Conservation (phyloP, 768 basidiomycete species). For the Heimioporus sp. region DNA sequence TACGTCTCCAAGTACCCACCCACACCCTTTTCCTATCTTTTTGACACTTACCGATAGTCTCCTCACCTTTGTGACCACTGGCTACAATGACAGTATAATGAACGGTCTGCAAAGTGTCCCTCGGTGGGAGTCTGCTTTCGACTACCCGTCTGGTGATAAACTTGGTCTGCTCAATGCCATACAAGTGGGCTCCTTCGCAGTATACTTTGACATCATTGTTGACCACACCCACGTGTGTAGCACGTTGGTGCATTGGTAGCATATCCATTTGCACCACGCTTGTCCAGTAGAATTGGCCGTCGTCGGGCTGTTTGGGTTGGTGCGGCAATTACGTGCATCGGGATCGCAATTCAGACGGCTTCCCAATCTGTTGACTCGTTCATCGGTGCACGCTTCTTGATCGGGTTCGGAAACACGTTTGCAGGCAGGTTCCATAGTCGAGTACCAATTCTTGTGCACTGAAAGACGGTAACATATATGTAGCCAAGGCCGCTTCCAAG, state of each 20-base stretch:
- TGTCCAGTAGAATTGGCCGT: conserved; percentile 73
- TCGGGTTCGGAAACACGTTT: conserved; percentile 76
- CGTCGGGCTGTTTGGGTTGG: conserved; percentile 64
- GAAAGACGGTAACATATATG: conserved; percentile 4
- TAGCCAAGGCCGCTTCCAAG: conserved; percentile 75
- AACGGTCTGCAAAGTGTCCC: conserved; percentile 69
- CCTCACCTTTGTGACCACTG: conserved; percentile 74
- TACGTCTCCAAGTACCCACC: conserved; percentile 28
- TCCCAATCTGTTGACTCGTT: conserved; percentile 73
- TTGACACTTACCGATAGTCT: conserved; percentile 40
- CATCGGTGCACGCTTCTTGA: conserved; percentile 76
- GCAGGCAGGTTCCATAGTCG: conserved; percentile 40
- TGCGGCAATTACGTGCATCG: conserved; percentile 65
- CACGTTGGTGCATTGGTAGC: conserved; percentile 68
- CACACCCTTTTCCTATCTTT: neutral
- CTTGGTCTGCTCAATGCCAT: conserved; percentile 74
- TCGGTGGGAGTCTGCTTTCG: conserved; percentile 64
- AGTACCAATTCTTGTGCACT: neutral
- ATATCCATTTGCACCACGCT: conserved; percentile 67
- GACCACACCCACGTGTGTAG: conserved; percentile 31
- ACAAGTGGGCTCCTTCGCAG: conserved; percentile 41
- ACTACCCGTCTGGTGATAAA: conserved; percentile 50
- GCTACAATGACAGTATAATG: conserved; percentile 79
- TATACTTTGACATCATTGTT: neutral
- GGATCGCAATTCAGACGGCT: conserved; percentile 66